Evolutionary conservation across 78 protist species (phyloP).

Genomic region (Chrysochromulina tobinii): DNA sequence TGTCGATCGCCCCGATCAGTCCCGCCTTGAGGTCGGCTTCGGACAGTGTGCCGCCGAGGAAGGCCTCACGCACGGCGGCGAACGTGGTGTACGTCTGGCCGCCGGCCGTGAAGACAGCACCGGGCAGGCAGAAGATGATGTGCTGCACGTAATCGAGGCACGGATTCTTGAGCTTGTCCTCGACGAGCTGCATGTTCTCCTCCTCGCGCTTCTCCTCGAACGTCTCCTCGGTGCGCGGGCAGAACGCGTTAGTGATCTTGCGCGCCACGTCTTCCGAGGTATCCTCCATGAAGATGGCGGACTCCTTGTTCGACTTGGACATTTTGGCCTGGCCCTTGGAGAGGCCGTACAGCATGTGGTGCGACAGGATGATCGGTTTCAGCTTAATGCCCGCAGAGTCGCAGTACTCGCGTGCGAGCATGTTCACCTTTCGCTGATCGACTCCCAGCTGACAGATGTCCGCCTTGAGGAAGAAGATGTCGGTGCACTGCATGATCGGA

Average conservation of each 20-base stretch:
- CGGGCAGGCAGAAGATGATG: constrained; percentile 48
- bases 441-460: constrained; percentile 98
- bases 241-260: constrained; percentile 81
- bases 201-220: not conserved
- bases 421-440: constrained; percentile 98
- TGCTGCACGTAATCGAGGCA: constrained; percentile 70
- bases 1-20: constrained; percentile 28
- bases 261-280: constrained; percentile 51
- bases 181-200: constrained; percentile 11
- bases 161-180: constrained; percentile 59
- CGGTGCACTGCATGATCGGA: constrained; percentile 90
- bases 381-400: constrained; percentile 65
- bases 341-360: constrained; percentile 93
- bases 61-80: constrained; percentile 36
- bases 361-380: constrained; percentile 96
- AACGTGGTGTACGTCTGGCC: not conserved
- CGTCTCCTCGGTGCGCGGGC: constrained; percentile 59
- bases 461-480: constrained; percentile 90
- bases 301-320: constrained; percentile 91
- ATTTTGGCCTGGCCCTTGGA: constrained; percentile 90
- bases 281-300: constrained; percentile 99
- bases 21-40: constrained; percentile 39
- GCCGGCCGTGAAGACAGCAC: constrained; percentile 43
- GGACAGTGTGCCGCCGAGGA: not conserved
- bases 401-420: constrained; percentile 98